Evolutionary conservation across 768 basidiomycete species (phyloP), one percentile per base, ranked within the genome.

Genomic region (Harrya chromipes): DNA sequence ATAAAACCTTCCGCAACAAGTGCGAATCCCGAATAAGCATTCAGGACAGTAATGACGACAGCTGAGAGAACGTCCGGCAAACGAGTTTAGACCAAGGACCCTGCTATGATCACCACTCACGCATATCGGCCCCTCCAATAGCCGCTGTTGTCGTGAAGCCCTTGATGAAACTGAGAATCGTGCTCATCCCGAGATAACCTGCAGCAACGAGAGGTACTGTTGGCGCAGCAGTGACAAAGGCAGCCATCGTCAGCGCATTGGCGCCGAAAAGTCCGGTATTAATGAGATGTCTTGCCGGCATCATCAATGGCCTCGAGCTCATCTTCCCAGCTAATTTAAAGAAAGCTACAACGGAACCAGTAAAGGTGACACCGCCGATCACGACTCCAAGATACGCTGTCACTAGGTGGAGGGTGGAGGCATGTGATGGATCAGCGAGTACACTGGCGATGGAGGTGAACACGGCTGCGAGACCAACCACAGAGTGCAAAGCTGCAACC

Each of bases 91-190:
- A 37, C 46, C 10, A 27, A 44, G 37, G 40, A 52, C 2, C 6
- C 10, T 16, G 6, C 20, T 29, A 13, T 44, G 11, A 45, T 35
- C 33, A 41, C 24, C 19, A 76, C 87, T 48, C 59, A 91, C 90
- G 91, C 91, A 94, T 94, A 62, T 94, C 91, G 23, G 91, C 91
- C 11, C 91, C 91, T 43, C 91, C 91, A 54, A 94, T 90, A n/a
- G 91, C 88, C 12, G 91, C 87, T 9, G 90, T 92, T 2, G 88
- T 89, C 0, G 91, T 94, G 67, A 77, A 87, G 5, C 91, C 91
- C 63, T 90, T 90, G 53, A 87, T 76, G 68, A 93, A 93, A 61
- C 88, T 91, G 45, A 94, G 72, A 3, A 82, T 53, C 1, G 91
- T 74, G 57, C 88, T 92, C 16, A 78, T 78, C 36, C 84, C 80